These are phyloP conservation scores for Nakazawaea ambrosiae DNA, from an alignment of 805 yeast species.

Conservation along the genomic window DNA sequence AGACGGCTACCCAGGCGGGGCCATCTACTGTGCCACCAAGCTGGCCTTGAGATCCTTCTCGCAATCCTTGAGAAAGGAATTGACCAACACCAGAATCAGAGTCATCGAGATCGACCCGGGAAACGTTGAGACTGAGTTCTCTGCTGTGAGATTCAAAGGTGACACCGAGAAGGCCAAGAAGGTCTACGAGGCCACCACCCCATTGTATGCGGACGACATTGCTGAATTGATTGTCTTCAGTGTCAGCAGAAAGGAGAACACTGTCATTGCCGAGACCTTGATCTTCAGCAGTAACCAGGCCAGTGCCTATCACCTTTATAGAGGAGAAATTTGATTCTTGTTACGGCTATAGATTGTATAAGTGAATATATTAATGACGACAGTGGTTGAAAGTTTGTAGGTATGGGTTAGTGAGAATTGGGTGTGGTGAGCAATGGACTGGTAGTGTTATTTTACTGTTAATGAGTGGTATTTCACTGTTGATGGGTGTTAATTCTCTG, in stretches of 20 bases:
- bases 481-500: too few species aligned
- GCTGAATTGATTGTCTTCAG: slow-evolving; percentile 56
- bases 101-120: slow-evolving; percentile 67
- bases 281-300: slow-evolving; percentile 77
- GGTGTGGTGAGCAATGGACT: too few species aligned
- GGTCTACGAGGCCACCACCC: slow-evolving; percentile 49
- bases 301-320: slow-evolving; percentile 47
- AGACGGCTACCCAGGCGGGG: slow-evolving; percentile 65
- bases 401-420: too few species aligned
- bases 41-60: slow-evolving; percentile 56
- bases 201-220: slow-evolving; percentile 51
- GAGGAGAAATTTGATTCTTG: slow-evolving; percentile 10
- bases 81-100: slow-evolving; percentile 60
- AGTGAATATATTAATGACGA: too few species aligned
- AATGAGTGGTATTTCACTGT: too few species aligned
- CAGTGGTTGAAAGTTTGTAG: too few species aligned
- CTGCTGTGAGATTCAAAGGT: slow-evolving; percentile 53
- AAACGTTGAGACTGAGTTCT: slow-evolving; percentile 63
- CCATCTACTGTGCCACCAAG: slow-evolving; percentile 66
- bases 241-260: slow-evolving; percentile 48
- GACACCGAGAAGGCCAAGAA: slow-evolving; percentile 45
- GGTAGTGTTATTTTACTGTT: too few species aligned
- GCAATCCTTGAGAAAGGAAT: slow-evolving; percentile 61
- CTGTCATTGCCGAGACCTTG: slow-evolving; percentile 62
- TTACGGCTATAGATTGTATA: too few species aligned